These are phyloP conservation scores for Gillenia trifoliata DNA, from an alignment of 306 rosid species.

Conservation along the genomic window DNA sequence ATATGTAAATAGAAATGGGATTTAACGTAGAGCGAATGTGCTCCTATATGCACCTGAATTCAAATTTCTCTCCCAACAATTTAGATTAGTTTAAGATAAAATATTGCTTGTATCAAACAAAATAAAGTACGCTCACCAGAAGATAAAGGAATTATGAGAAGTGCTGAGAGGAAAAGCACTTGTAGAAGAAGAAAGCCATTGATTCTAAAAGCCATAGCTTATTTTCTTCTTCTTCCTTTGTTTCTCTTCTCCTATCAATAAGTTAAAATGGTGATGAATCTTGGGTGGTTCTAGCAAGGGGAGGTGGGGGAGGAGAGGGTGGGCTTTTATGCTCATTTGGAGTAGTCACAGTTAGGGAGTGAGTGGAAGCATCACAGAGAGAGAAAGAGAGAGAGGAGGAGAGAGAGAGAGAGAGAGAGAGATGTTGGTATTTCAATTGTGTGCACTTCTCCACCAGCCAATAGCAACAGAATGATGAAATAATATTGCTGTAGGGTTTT, in stretches of 20 bases:
- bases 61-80: no score
- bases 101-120: no score
- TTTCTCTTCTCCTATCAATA: background rate
- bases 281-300: constrained; percentile 21
- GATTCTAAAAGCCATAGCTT: constrained; percentile 48
- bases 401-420: background rate
- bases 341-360: background rate
- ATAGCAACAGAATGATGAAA: background rate
- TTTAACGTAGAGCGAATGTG: background rate
- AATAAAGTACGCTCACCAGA: constrained; percentile 32
- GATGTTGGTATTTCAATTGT: background rate
- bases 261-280: constrained; percentile 9
- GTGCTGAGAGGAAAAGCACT: constrained; percentile 29
- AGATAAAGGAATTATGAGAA: constrained; percentile 43
- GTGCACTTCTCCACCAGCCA: background rate
- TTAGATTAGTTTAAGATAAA: no score
- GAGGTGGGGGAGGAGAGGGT: constrained; percentile 7
- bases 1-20: background rate
- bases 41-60: background rate
- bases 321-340: constrained; percentile 21
- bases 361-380: constrained; percentile 13
- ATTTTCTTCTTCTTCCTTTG: constrained; percentile 1
- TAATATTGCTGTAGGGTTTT: background rate
- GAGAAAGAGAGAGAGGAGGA: constrained; percentile 6
- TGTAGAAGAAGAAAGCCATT: constrained; percentile 25